These are phyloP conservation scores for Penicillium nucicola DNA, from an alignment of 495 filamentous ascomycete species.

Conservation along the genomic window DNA sequence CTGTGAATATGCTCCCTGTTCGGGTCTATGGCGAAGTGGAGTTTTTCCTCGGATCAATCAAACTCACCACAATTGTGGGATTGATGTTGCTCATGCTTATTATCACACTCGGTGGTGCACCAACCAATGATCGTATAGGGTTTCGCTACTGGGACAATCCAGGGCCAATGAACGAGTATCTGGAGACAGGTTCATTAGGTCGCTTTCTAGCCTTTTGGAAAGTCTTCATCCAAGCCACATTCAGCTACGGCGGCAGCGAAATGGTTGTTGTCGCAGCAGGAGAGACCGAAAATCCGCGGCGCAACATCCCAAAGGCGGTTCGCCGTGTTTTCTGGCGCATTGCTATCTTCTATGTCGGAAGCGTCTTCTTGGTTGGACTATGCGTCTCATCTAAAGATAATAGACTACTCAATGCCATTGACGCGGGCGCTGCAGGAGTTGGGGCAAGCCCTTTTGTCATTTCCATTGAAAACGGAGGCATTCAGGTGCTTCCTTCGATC, in stretches of 20 bases:
- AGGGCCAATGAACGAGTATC: constrained; percentile 45
- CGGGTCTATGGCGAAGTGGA: constrained; percentile 47
- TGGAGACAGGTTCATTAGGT: constrained; percentile 28
- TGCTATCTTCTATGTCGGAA: constrained; percentile 68
- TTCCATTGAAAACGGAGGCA: constrained; percentile 53
- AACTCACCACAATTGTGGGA: constrained; percentile 44
- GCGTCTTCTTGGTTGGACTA: constrained; percentile 50
- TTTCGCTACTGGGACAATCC: constrained; percentile 50
- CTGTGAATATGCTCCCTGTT: constrained; percentile 39
- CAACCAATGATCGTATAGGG: constrained; percentile 20
- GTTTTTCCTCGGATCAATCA: constrained; percentile 41
- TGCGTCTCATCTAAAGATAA: constrained; percentile 28
- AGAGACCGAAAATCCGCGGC: constrained; percentile 71
- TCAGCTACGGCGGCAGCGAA: constrained; percentile 58
- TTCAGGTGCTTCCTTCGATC: constrained; percentile 63
- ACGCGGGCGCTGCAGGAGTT: constrained; percentile 37
- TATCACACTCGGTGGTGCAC: constrained; percentile 40
- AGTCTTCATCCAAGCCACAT: constrained; percentile 37
- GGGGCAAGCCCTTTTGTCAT: constrained; percentile 33
- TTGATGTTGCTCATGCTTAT: constrained; percentile 45
- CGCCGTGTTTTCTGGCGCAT: constrained; percentile 81
- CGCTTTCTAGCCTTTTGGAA: constrained; percentile 46
- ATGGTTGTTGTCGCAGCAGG: constrained; percentile 72
- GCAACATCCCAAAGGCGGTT: constrained; percentile 72
- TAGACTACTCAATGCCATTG: constrained; percentile 20